Evolutionary conservation across 345 rosid species (phyloP), one percentile per base, ranked within the genome.

Genomic region (Trapa incisa): DNA sequence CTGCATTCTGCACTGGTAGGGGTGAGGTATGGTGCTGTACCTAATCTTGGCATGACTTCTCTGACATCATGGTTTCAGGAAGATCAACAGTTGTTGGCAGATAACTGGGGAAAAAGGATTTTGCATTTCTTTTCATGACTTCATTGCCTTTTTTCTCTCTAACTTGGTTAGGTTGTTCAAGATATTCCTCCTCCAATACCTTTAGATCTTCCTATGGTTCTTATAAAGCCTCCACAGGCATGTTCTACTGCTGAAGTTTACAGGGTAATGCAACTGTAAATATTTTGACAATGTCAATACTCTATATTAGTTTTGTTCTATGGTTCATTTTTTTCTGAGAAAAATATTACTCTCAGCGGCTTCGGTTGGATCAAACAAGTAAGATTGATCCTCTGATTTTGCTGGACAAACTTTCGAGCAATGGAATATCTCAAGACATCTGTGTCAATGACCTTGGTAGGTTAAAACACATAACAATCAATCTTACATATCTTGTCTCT

Each of bases 161-260:
- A 54, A 38, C 69, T 57, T 67, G 47, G 73, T 63, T 78, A 92
- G 98, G 77, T 89, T 65, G 98, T 89, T 72, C 74, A 92, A 82
- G 91, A 92, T 76, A 82, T 94, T 66, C 86, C 87, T 58, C 75
- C 94, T n/a, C 91, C 89, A 32, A 68, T 91, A 75, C 78, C 96
- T 70, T 65, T 72, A 47, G 92, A 83, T 79, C 73, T 86, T 61
- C 92, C 95, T 6, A 85, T 91, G 91, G 89, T 89, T 72, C 91
- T 94, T 48, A 78, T 91, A 79, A 94, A 94, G 82, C 96, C 99
- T 41, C 87, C 45, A 65, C 86, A 87, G 69, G 95, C 95, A 71
- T 94, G 97, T 77, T 70, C 99, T 39, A 94, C 99, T 35, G 97
- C 86, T 74, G 95, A 87, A 80, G 97, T 94, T 76, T 94, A 91